Conservation (phyloP, 2,329 filamentous ascomycete genomes). For the Botrytis sinoallii region DNA sequence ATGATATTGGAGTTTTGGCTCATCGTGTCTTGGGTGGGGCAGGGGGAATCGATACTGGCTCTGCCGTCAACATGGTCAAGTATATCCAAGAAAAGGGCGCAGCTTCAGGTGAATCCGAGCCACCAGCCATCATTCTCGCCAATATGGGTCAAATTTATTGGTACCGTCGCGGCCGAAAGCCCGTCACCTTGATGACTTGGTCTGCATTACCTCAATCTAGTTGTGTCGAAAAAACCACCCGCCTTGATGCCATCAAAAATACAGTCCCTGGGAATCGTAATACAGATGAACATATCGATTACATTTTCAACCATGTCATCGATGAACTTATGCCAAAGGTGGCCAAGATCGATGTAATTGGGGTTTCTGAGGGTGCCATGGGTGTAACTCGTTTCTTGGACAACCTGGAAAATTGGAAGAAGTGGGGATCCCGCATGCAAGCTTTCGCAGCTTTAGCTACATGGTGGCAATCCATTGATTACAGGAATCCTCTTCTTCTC, state of each 20-base stretch:
- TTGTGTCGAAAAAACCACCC: conserved; percentile 55
- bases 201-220: conserved; percentile 58
- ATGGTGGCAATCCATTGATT: conserved; percentile 40
- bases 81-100: conserved; percentile 39
- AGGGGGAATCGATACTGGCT: conserved; percentile 69
- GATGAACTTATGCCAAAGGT: conserved; percentile 45
- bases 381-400: conserved; percentile 58
- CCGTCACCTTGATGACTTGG: conserved; percentile 59
- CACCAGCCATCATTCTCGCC: conserved; percentile 66
- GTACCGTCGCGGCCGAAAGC: conserved; percentile 61
- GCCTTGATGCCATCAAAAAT: conserved; percentile 56
- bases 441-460: conserved; percentile 52
- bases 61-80: conserved; percentile 60
- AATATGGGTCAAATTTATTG: conserved; percentile 78
- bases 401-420: conserved; percentile 49
- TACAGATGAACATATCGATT: conserved; percentile 59
- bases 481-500: conserved; percentile 37
- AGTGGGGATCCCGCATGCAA: conserved; percentile 45
- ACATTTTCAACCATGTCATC: conserved; percentile 64
- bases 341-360: conserved; percentile 67
- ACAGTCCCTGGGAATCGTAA: conserved; percentile 57
- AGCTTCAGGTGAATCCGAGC: conserved; percentile 27
- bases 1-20: conserved; percentile 73
- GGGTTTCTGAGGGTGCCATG: conserved; percentile 64
- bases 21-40: conserved; percentile 62